Base-by-base conservation (phyloP, 140 eudicot genomes). In the Bidens hawaiensis region DNA sequence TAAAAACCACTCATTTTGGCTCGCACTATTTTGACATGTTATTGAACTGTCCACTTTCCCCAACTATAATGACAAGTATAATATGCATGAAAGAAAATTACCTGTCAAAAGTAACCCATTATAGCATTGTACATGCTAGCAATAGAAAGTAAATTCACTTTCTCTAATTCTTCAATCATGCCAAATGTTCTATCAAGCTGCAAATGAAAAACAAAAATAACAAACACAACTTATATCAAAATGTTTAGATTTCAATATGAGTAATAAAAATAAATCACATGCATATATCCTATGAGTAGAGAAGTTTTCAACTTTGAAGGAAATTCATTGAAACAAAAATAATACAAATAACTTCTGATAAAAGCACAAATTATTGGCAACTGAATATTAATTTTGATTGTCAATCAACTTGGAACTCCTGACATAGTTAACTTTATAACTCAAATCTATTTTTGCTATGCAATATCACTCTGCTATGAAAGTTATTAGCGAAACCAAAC, bases 21-120 rank as follows among this genome's bases (percentile, higher is more conserved):
- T 19, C 19, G 4, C 6, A 19, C 46, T 55, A 62, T 45, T 62
- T 62, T 62, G 25, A 62, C 30, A 27, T 18, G 14, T 16, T 42
- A 42, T 5, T 10, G 15, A 45, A 30, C 17, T 17, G 9, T 25
- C 24, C 8, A 22, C 26, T 13, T 27, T 18, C 8, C 53, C 27
- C 27, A 25, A 21, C 16, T 51, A 23, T 19, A 52, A 15, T 55
- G n/a, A n/a, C n/a, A 58, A 57, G 26, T 27, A 36, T 7, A 55
- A 38, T 13, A 56, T 62, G 16, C 59, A 51, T 56, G 42, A 31
- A 31, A 31, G 8, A 31, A 5, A 31, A 34, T 2, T 13, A 86
- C 98, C 94, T 94, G 97, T 59, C 97, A 83, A 60, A 82, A 83
- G 70, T 81, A 85, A 31, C 82, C 83, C 83, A 94, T 68, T 69